Percentiles rank a stretch among this genome's conserved stretches.
phyloP scores from a whole-genome alignment of 2,329 filamentous ascomycete species.

The Nemania abortiva region DNA sequence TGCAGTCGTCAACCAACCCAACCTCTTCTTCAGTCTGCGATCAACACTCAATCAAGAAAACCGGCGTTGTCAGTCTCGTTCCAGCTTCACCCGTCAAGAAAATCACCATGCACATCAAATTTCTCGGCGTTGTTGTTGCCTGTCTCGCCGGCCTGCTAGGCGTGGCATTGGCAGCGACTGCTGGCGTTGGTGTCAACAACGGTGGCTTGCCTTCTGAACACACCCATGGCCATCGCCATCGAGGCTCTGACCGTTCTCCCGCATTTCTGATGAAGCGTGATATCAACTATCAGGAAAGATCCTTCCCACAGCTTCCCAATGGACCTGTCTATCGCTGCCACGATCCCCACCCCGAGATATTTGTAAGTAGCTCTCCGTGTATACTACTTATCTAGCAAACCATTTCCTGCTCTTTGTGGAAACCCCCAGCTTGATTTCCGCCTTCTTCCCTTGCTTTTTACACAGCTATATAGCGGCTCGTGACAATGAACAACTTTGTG shows the following conservation, averaged over 20 bases:
- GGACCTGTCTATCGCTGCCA: slow-evolving; percentile 44
- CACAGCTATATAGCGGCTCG: not conserved
- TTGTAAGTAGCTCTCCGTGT: slow-evolving; percentile 29
- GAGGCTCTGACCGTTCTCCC: not conserved
- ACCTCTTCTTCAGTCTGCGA: not conserved
- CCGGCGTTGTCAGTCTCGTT: not conserved
- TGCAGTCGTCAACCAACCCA: not conserved
- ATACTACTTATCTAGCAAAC: not conserved
- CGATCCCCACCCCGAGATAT: slow-evolving; percentile 39
- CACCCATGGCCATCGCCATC: slow-evolving; percentile 13
- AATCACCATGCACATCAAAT: slow-evolving; percentile 25
- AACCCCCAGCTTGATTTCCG: not conserved
- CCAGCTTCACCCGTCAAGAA: slow-evolving; percentile 1
- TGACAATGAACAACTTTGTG: not conserved
- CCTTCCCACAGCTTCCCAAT: slow-evolving; percentile 6
- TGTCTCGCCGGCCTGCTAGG: slow-evolving; percentile 27
- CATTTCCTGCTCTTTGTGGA: not conserved
- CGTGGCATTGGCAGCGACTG: slow-evolving; percentile 17
- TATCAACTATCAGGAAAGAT: slow-evolving; percentile 1
- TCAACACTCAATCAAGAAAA: not conserved
- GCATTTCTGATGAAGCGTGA: not conserved
- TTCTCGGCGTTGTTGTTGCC: not conserved
- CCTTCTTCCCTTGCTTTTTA: too few species aligned
- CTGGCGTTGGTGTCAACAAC: not conserved
- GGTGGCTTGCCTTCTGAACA: not conserved